Evolutionary conservation across 441 rosid species (phyloP).

Genomic region (Eruca vesicaria): DNA sequence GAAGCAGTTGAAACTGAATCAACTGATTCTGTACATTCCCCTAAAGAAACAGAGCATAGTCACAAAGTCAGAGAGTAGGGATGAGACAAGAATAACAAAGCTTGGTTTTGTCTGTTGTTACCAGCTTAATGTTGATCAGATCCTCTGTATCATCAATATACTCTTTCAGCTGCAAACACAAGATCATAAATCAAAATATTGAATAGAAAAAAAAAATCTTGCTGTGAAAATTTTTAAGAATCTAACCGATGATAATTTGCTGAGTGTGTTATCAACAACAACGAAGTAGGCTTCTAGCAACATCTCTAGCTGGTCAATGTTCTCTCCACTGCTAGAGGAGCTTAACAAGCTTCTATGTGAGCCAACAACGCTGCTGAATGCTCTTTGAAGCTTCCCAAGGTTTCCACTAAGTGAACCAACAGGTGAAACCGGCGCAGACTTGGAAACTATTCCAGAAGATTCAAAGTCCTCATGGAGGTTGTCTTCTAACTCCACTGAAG

Average conservation of each 20-base stretch:
- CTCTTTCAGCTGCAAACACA: slow-evolving; percentile 77
- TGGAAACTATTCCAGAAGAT: slow-evolving; percentile 47
- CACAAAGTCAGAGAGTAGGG: not conserved
- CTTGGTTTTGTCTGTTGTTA: slow-evolving; percentile 31
- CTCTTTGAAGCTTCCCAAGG: slow-evolving; percentile 66
- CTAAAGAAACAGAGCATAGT: slow-evolving; percentile 36
- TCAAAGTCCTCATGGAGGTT: slow-evolving; percentile 41
- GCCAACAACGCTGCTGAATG: slow-evolving; percentile 72
- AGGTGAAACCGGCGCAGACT: slow-evolving; percentile 91
- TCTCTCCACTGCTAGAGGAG: slow-evolving; percentile 59
- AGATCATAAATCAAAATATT: slow-evolving; percentile 19
- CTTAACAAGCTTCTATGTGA: slow-evolving; percentile 71
- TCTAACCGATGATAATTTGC: slow-evolving; percentile 87
- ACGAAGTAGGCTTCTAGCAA: slow-evolving; percentile 93
- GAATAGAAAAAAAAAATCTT: not conserved
- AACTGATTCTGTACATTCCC: slow-evolving; percentile 93
- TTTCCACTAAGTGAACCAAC: slow-evolving; percentile 52
- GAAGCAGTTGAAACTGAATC: slow-evolving; percentile 92
- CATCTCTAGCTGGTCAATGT: slow-evolving; percentile 96
- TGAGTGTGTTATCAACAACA: slow-evolving; percentile 71
- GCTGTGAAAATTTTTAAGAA: not conserved
- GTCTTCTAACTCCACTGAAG: slow-evolving; percentile 42
- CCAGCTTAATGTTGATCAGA: slow-evolving; percentile 94
- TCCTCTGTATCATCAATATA: slow-evolving; percentile 98
- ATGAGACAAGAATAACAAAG: not conserved